Conservation (phyloP, 371 early-diverging fungal species). For the Nosema muscidifuracis region DNA sequence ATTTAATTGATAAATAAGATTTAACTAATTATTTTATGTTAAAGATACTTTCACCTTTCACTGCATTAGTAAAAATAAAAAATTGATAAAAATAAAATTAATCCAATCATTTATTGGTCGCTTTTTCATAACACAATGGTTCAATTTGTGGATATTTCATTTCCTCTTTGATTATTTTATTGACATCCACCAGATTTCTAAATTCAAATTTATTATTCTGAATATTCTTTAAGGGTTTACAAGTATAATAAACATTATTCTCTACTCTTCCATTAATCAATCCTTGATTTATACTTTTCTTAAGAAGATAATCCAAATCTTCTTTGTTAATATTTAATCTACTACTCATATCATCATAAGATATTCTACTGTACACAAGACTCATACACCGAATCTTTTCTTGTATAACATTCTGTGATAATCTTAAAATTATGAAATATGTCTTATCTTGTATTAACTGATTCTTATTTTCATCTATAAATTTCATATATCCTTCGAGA, state of each 20-base stretch:
- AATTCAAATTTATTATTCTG: slow-evolving; percentile 8
- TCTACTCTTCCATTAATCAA: slow-evolving; percentile 20
- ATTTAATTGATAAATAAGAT: too few species aligned
- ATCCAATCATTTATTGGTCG: background rate
- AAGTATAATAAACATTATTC: slow-evolving; percentile 22
- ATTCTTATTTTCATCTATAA: slow-evolving; percentile 24
- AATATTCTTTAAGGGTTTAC: background rate
- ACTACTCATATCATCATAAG: slow-evolving; percentile 26
- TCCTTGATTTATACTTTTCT: slow-evolving; percentile 28
- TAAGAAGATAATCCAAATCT: slow-evolving; percentile 32
- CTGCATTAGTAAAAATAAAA: too few species aligned
- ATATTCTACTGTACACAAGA: slow-evolving; percentile 38
- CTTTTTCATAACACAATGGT: slow-evolving; percentile 35
- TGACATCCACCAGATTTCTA: slow-evolving; percentile 6
- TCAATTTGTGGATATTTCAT: slow-evolving; percentile 44
- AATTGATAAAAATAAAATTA: too few species aligned
- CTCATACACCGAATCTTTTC: slow-evolving; percentile 45
- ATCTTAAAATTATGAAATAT: slow-evolving; percentile 40
- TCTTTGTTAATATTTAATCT: slow-evolving; percentile 16
- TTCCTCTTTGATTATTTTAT: slow-evolving; percentile 22
- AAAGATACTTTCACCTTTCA: too few species aligned
- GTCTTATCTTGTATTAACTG: slow-evolving; percentile 18
- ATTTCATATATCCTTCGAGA: slow-evolving; percentile 10
- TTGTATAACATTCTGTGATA: slow-evolving; percentile 38
- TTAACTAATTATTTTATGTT: too few species aligned